phyloP scores from a whole-genome alignment of 2,329 filamentous ascomycete species.

The Cordyceps militaris region DNA sequence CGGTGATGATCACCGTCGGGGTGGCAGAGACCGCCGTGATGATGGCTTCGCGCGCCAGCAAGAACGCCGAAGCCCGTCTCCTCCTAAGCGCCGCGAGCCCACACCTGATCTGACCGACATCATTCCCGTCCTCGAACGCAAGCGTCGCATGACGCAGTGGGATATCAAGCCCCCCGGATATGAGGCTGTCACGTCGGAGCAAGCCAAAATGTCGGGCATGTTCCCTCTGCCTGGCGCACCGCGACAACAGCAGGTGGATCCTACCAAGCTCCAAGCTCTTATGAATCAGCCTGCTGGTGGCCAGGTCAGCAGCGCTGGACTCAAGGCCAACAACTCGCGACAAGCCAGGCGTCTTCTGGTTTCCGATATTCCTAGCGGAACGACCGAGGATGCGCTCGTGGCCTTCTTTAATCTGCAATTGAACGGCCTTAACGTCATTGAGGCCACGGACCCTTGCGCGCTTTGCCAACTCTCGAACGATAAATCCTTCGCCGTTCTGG shows the following conservation, averaged over 20 bases:
- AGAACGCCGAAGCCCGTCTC: slow-evolving; percentile 66
- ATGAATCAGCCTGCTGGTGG: slow-evolving; percentile 76
- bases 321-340: slow-evolving; percentile 88
- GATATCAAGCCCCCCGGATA: slow-evolving; percentile 98
- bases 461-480: slow-evolving; percentile 77
- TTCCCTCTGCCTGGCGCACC: slow-evolving; percentile 95
- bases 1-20: slow-evolving; percentile 43
- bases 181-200: slow-evolving; percentile 95
- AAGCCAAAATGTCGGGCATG: slow-evolving; percentile 98
- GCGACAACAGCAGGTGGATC: slow-evolving; percentile 91
- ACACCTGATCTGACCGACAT: slow-evolving; percentile 91
- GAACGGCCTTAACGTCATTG: slow-evolving; percentile 90
- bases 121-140: slow-evolving; percentile 73
- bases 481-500: slow-evolving; percentile 73
- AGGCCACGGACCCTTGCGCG: slow-evolving; percentile 75
- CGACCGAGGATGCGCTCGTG: slow-evolving; percentile 68
- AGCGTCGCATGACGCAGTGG: slow-evolving; percentile 94
- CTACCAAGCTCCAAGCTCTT: slow-evolving; percentile 86
- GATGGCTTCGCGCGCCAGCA: slow-evolving; percentile 37
- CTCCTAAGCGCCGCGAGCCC: slow-evolving; percentile 87
- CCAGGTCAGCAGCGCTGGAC: slow-evolving; percentile 62
- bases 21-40: slow-evolving; percentile 35
- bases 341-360: slow-evolving; percentile 90
- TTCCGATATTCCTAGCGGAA: slow-evolving; percentile 67
- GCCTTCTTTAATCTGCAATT: slow-evolving; percentile 94